A percentile compares a stretch with the other conserved stretches of the same genome.
phyloP scores from a whole-genome alignment of 1,284 basidiomycete species.

The Puccinia horiana region DNA sequence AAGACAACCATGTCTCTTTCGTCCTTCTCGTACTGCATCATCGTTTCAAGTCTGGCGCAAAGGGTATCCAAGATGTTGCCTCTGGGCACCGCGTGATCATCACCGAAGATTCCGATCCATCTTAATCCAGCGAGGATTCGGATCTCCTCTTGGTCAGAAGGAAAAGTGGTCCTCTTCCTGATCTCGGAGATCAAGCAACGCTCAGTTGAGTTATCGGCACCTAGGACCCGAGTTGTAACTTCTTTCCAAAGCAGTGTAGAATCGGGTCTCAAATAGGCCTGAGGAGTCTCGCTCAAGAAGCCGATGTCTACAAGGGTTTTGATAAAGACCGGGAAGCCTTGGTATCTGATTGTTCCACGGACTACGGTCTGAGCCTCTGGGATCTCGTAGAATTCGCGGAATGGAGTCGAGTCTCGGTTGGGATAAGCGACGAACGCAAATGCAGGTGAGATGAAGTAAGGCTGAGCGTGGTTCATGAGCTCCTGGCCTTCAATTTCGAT shows the following conservation, averaged over 20 bases:
- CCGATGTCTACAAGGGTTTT: conserved; percentile 82
- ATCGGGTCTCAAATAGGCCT: conserved; percentile 73
- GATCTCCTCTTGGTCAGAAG: conserved; percentile 67
- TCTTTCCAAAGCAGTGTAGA: conserved; percentile 72
- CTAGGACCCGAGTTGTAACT: conserved; percentile 76
- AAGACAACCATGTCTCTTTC: conserved; percentile 96
- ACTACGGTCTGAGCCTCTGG: conserved; percentile 90
- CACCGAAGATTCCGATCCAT: conserved; percentile 91
- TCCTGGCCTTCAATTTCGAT: conserved; percentile 69
- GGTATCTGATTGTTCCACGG: conserved; percentile 91
- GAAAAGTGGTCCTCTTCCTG: conserved; percentile 72
- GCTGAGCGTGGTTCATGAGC: conserved; percentile 82
- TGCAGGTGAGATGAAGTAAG: conserved; percentile 93
- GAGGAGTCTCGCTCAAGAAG: conserved; percentile 75
- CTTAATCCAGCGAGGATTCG: conserved; percentile 83
- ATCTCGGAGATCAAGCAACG: conserved; percentile 75
- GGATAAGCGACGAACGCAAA: conserved; percentile 97
- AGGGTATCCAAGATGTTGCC: conserved; percentile 91
- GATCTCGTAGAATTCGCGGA: conserved; percentile 80
- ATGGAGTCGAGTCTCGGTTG: conserved; percentile 90
- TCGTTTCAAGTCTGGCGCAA: conserved; percentile 81
- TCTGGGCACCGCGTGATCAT: conserved; percentile 67
- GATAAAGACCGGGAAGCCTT: conserved; percentile 98
- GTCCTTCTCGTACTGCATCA: conserved; percentile 86
- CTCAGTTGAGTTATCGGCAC: conserved; percentile 71